These are phyloP conservation scores for Oxalis stricta DNA, from an alignment of 441 rosid genomes.

Conservation along the genomic window DNA sequence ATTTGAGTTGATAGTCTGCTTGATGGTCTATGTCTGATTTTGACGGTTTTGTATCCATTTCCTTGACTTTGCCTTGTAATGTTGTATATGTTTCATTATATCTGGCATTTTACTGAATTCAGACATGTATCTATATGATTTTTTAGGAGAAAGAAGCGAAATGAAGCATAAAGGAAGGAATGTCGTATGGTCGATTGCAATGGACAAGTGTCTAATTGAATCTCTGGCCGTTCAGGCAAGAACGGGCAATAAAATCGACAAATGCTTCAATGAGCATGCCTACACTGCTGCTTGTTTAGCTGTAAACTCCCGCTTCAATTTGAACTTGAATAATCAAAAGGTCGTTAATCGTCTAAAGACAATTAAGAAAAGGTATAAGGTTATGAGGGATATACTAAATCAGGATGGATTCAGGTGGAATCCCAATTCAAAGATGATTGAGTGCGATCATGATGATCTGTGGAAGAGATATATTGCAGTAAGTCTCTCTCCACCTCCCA, in stretches of 20 bases:
- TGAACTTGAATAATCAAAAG: slow-evolving; percentile 69
- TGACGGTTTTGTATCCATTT: background rate
- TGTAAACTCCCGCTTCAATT: slow-evolving; percentile 53
- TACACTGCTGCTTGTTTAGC: slow-evolving; percentile 67
- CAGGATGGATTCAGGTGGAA: slow-evolving; percentile 77
- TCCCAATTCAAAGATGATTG: slow-evolving; percentile 48
- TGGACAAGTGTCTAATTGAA: slow-evolving; percentile 87
- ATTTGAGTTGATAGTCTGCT: too few relatives aligned
- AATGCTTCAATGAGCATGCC: slow-evolving; percentile 75
- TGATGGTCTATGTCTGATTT: background rate
- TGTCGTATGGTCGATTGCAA: slow-evolving; percentile 82
- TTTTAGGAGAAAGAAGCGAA: slow-evolving; percentile 47
- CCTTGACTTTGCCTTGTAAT: background rate
- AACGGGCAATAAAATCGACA: slow-evolving; percentile 74
- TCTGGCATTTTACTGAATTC: slow-evolving; percentile 9
- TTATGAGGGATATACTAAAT: slow-evolving; percentile 65
- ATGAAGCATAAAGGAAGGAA: slow-evolving; percentile 85
- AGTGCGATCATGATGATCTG: slow-evolving; percentile 57
- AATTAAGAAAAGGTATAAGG: slow-evolving; percentile 72
- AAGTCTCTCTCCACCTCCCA: slow-evolving; percentile 9
- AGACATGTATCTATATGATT: slow-evolving; percentile 62
- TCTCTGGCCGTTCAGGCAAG: slow-evolving; percentile 67
- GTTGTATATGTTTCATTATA: background rate
- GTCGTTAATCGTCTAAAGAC: slow-evolving; percentile 77
- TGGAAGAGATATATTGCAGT: slow-evolving; percentile 77